These are phyloP conservation scores for Auricularia heimuer DNA, from an alignment of 768 basidiomycete genomes.

Conservation along the genomic window DNA sequence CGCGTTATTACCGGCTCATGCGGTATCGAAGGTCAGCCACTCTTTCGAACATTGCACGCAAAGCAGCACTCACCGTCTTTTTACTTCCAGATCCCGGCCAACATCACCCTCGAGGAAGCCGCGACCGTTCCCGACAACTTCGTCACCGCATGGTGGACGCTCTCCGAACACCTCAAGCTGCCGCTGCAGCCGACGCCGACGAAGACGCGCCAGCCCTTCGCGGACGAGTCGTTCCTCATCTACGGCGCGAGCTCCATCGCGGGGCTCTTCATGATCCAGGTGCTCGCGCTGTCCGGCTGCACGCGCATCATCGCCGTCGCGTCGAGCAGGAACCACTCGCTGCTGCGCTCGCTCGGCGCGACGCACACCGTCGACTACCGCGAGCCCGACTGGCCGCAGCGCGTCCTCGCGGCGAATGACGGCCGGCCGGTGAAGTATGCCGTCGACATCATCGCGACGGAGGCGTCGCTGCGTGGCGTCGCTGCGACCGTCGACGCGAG, in stretches of 20 bases:
- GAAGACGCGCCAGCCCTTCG: constrained; percentile 15
- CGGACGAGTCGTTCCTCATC: constrained; percentile 29
- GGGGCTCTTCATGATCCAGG: constrained; percentile 25
- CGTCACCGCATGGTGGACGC: constrained; percentile 30
- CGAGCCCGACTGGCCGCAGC: constrained; percentile 25
- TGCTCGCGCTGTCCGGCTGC: constrained; percentile 35
- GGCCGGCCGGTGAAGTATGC: constrained; percentile 24
- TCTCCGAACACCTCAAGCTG: constrained; percentile 27
- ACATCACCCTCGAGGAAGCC: constrained; percentile 27
- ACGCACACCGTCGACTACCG: constrained; percentile 32
- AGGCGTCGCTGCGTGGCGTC: constrained; percentile 27
- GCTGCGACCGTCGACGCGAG: constrained; percentile 27
- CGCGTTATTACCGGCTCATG: constrained; percentile 19
- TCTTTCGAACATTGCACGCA: neutral
- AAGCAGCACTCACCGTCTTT: neutral
- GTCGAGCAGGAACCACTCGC: constrained; percentile 28
- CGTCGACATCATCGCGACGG: constrained; percentile 31
- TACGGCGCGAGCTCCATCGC: constrained; percentile 36
- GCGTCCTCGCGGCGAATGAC: constrained; percentile 25
- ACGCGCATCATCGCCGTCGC: constrained; percentile 34
- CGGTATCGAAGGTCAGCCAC: constrained; percentile 26
- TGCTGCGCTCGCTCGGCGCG: constrained; percentile 33
- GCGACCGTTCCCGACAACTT: constrained; percentile 35
- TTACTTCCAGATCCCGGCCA: constrained; percentile 30
- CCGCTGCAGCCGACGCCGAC: constrained; percentile 27